Conservation (phyloP, 2,329 filamentous ascomycete species). For the Scopulariopsis brevicaulis region DNA sequence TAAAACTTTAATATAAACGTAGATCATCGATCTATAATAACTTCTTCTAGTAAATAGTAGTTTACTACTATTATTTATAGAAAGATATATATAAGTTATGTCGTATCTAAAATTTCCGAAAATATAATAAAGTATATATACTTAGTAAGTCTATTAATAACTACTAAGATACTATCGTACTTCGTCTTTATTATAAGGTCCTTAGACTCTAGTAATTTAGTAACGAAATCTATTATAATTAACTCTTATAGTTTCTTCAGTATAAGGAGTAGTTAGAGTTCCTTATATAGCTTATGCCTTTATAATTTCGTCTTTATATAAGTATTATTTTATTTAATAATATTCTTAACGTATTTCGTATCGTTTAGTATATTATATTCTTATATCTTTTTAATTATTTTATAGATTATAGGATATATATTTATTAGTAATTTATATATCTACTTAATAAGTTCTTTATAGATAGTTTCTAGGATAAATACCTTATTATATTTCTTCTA, state of each 20-base stretch:
- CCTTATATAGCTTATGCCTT: neutral
- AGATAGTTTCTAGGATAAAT: neutral
- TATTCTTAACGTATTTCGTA: too few species aligned
- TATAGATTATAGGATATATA: too few species aligned
- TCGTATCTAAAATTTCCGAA: neutral
- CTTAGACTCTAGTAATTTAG: constrained; percentile 2
- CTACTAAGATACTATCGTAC: neutral
- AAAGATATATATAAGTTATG: neutral
- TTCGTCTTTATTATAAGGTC: neutral
- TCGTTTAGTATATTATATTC: too few species aligned
- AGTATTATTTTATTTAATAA: too few species aligned
- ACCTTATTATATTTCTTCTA: neutral
- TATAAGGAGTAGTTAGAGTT: constrained; percentile 3
- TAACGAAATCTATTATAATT: neutral
- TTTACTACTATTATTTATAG: neutral
- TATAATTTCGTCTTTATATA: too few species aligned
- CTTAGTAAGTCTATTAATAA: neutral
- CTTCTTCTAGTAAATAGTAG: neutral
- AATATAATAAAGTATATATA: neutral
- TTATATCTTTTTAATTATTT: too few species aligned
- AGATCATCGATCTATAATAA: neutral
- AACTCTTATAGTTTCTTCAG: constrained; percentile 6
- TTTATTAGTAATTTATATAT: too few species aligned
- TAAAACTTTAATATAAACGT: neutral
- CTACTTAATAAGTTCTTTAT: neutral